phyloP scores from a whole-genome alignment of 192 early-diverging fungal species.

The Dissophora ornata region DNA sequence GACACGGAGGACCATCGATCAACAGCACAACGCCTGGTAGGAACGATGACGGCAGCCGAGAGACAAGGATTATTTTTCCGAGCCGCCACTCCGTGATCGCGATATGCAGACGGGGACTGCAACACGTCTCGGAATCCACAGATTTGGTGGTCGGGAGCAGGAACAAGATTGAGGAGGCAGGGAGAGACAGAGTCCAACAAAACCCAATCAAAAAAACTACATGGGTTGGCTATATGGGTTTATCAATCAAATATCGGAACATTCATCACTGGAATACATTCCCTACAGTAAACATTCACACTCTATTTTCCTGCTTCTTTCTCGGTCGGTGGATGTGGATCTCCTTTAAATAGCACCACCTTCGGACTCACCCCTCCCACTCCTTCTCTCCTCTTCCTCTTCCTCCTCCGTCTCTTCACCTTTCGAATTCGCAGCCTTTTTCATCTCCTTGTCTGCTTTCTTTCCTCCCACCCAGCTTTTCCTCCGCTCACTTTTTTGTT shows the following conservation, averaged over 20 bases:
- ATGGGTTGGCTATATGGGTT: slow-evolving; percentile 8
- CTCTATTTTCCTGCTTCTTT: neutral
- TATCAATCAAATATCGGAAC: slow-evolving; percentile 22
- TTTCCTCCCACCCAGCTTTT: neutral
- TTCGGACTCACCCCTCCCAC: neutral
- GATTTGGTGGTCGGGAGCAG: neutral
- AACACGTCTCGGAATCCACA: too few species aligned
- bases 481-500: neutral
- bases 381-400: slow-evolving; percentile 3
- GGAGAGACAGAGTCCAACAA: neutral
- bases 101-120: too few species aligned
- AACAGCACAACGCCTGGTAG: too few species aligned
- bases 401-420: slow-evolving; percentile 6
- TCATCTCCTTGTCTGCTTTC: slow-evolving; percentile 2
- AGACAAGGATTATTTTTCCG: too few species aligned
- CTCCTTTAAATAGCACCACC: slow-evolving; percentile 5
- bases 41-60: too few species aligned
- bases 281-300: too few species aligned
- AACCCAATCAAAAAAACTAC: neutral
- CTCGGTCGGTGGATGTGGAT: neutral
- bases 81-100: too few species aligned
- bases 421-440: neutral
- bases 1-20: too few species aligned
- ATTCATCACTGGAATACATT: neutral
- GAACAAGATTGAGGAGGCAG: neutral